Conservation (phyloP, 441 rosid species). For the Bruguiera hainesii region DNA sequence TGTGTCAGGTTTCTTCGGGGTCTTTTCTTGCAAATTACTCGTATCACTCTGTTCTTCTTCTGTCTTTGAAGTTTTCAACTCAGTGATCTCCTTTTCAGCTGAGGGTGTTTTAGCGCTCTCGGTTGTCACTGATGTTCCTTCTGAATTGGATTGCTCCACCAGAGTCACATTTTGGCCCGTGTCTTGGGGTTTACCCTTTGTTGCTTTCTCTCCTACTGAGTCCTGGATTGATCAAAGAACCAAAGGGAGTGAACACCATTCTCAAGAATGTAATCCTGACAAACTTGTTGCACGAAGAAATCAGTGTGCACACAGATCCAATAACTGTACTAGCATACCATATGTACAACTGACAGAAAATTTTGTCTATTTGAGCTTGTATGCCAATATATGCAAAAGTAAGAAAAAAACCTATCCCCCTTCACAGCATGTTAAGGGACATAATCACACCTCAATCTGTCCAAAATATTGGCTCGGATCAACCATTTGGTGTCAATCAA, state of each 20-base stretch:
- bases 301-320: background rate
- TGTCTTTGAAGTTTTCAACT: constrained; percentile 25
- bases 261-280: background rate
- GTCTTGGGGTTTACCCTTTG: constrained; percentile 33
- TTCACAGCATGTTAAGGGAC: background rate
- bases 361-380: background rate
- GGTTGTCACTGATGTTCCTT: constrained; percentile 36
- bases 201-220: constrained; percentile 26
- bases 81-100: constrained; percentile 22
- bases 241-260: background rate
- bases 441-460: background rate
- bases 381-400: too few species aligned
- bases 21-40: constrained; percentile 44
- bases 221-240: constrained; percentile 37
- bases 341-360: background rate
- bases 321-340: background rate
- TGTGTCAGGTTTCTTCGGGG: constrained; percentile 65
- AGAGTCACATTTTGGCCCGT: constrained; percentile 23
- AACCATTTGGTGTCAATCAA: background rate
- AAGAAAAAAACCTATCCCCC: too few species aligned
- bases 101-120: constrained; percentile 26
- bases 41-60: constrained; percentile 35
- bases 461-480: background rate
- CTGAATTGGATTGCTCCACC: constrained; percentile 39
- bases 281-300: background rate